Evolutionary conservation across 176 grass and related monocot species (phyloP), one percentile per base, ranked within the genome.

Genomic region (Guadua angustifolia): DNA sequence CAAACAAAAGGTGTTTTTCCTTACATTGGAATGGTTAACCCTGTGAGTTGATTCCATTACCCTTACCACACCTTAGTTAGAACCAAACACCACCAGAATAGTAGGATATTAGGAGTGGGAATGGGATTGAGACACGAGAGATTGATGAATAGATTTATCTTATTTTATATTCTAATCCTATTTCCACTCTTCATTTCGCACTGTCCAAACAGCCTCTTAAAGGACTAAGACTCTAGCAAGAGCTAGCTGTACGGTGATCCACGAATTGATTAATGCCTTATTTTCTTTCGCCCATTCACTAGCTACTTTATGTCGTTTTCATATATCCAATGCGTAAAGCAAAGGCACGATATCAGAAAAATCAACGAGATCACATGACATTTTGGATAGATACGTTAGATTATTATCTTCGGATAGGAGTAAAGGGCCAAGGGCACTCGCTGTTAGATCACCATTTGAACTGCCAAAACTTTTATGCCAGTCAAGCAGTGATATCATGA

Each of bases 231-330:
- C 29, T 29, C 29, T 29, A 29, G 29, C 29, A 29, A 29, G 29
- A 29, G 29, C 29, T 29, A 29, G 29, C 29, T 29, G 29, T 29
- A 29, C 29, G 4, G 49, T 69, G 63, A 78, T 85, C 40, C 52
- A 26, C 21, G 74, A 71, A 12, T 76, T 40, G 7, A 38, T 38
- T 32, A 39, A 13, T 39, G 50, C 19, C 1, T 47, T n/a, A 9
- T 2, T 52, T 17, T 21, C 4, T 43, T 4, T 39, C n/a, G 14
- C n/a, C n/a, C n/a, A 26, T 17, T 46, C 57, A 10, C 2, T 40
- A 40, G 39, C 39, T 21, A 25, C 72, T 77, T 76, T 62, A 51
- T 61, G 71, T 87, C 72, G 58, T 69, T 82, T 51, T 76, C 72
- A 16, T 16, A 29, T 35, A 87, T 62, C 33, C 21, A 46, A 35